Base-by-base conservation (phyloP, 108 stramenopile species). In the Nitzschia sp. region DNA sequence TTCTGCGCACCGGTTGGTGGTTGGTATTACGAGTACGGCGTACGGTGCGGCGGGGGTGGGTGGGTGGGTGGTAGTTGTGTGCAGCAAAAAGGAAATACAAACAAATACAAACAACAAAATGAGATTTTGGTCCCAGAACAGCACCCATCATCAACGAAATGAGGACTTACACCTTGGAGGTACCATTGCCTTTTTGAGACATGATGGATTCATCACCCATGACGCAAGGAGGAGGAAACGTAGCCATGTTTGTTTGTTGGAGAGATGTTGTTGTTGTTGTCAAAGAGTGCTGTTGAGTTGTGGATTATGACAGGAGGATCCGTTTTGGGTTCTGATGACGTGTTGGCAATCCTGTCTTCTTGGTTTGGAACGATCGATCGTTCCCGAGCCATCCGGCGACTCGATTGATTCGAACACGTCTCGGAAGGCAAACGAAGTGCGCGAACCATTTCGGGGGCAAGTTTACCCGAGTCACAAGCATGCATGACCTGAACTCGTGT, bases 141-240 rank as follows among this genome's bases (percentile, higher is more conserved):
- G 46, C 1, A 17, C 17, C 17, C 46, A 17, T 17, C 14, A 17
- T 6, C 3, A 48, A 48, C 17, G 14, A 48, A 17, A 48, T 6
- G 17, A 15, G n/a, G n/a, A n/a, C 69, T 70, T 51, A 70, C 72
- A 69, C 72, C 22, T 62, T 65, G 41, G 85, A 87, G 15, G 90
- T 90, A 10, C 88, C 89, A 65, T 92, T 90, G 15, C 75, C 83
- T 54, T 92, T 92, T 10, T 79, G 83, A 17, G 83, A 62, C 93
- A 96, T 96, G 71, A 96, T 84, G 34, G 70, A 65, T 62, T 96
- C 93, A 63, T 85, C 85, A 10, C 95, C 91, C 88, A 91, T 90
- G 57, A 94, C 90, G 63, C 80, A 83, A 15, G 90, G 88, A 17
- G 86, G 77, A 53, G 64, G 64, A 53, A 65, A 65, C 1, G 51